Base-by-base conservation (phyloP, 2,329 filamentous ascomycete genomes). In the Hortaea werneckii region DNA sequence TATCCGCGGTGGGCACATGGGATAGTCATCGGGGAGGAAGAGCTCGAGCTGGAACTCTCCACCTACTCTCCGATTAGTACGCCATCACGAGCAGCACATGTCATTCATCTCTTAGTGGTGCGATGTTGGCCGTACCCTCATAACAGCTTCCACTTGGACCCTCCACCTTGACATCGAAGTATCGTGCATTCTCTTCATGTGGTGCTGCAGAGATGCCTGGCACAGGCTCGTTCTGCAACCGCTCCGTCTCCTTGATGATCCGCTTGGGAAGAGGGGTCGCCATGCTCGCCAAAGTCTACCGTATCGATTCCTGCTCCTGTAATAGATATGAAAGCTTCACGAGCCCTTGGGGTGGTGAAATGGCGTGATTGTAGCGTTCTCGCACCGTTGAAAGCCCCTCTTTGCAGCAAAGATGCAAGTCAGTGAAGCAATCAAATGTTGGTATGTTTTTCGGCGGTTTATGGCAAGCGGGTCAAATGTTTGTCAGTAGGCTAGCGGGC, bases 1-100 rank as follows among this genome's bases (percentile, higher is more conserved):
- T 63, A 98, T 95, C 75, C 95, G 95, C 40, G 92, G 92, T 44
- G 92, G 90, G 30, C 88, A 95, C 92, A 98, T 98, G 37, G 92
- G 92, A 66, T 98, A 98, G 72, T 98, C 92, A 62, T 98, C 92
- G 39, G 94, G 94, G 26, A 98, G 78, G 67, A 98, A 98, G 13
- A 98, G 80, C 68, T 98, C 92, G 51, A 96, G 83, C 69, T 94
- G 90, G 76, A 98, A 98, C 53, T 95, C 78, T 41, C 94, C 92
- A 51, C 78, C 80, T 80, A 26, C 3, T 20, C 20, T 20, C 20
- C 20, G 20, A 20, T 20, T 20, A 20, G 44, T 13, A 43, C 13
- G 28, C 35, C 41, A 34, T 8, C 29, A 10, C 29, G n/a, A 11
- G 9, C 29, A 43, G 10, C 40, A 39, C 20, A 20, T 20, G 20